Evolutionary conservation across 1,284 basidiomycete genomes (phyloP), one percentile per base, ranked within the genome.

Genomic region (Sporisorium exsertum): DNA sequence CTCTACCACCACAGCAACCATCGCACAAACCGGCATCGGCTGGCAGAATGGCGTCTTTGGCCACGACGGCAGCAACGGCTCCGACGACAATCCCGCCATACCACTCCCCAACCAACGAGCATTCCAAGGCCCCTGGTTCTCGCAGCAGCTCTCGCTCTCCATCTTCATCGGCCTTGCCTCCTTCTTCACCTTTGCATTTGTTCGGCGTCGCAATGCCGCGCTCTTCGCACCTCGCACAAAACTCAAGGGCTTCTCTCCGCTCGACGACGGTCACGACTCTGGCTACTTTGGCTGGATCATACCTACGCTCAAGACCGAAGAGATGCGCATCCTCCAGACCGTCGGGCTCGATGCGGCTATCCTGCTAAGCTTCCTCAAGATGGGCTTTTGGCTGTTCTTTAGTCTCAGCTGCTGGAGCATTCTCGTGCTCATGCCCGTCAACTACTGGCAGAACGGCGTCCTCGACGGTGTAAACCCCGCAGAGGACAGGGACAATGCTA

Each of bases 311-410:
- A 88, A 89, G 63, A 94, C 93, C 0, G 94, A 93, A 47, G 96
- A 98, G 83, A 94, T 93, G 80, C 93, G 93, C 3, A 91, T 98
- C n/a, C 88, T 98, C 0, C 95, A 98, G 84, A 95, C 96, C 45
- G 95, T 98, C 13, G 96, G 96, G 0, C 87, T 99, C 53, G 96
- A 99, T 86, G 96, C 95, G 43, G 94, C 94, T 6, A 94, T 98
- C 79, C 89, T 98, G 5, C 89, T 99, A 40, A 93, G 91, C 78
- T 99, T 99, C 87, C 92, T 95, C 89, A 95, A 95, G 86, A 97
- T 93, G 89, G 91, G 92, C 0, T 98, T 97, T 86, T 91, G 92
- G 82, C 89, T 97, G 32, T 97, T 98, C 86, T 86, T 91, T 29
- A 78, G 86, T n/a, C 92, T 93, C 84, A 94, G 94, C 1, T 83